A percentile compares a stretch with the other conserved stretches of the same genome.
phyloP scores from a whole-genome alignment of 2,329 filamentous ascomycete species.

The Colletotrichum lindemuthianum region DNA sequence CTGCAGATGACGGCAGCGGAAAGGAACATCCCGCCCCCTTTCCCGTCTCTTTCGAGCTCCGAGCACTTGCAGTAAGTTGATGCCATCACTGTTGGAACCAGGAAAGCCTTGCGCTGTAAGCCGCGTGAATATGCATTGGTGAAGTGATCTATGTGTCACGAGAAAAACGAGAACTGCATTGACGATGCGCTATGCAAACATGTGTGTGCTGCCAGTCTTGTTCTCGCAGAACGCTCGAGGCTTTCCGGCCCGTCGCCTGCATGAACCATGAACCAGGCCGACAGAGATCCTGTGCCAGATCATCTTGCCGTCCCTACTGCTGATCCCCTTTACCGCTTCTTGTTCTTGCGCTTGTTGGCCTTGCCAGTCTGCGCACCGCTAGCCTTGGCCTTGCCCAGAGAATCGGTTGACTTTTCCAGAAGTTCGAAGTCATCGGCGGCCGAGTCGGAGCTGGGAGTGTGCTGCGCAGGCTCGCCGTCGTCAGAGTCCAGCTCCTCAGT shows the following conservation, averaged over 20 bases:
- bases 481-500: conserved; percentile 52
- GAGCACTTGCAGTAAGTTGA: conserved; percentile 7
- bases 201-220: conserved; percentile 3
- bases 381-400: conserved; percentile 61
- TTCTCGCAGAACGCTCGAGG: background rate
- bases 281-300: no score
- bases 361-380: conserved; percentile 58
- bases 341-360: conserved; percentile 64
- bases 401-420: conserved; percentile 69
- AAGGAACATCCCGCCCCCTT: conserved; percentile 1
- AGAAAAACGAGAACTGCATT: conserved; percentile 7
- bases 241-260: background rate
- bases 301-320: no score
- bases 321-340: conserved; percentile 58
- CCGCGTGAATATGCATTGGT: conserved; percentile 26
- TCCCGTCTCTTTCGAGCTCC: background rate
- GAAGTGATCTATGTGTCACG: conserved; percentile 19
- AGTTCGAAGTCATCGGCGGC: conserved; percentile 71
- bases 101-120: background rate
- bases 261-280: background rate
- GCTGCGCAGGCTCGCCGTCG: conserved; percentile 60
- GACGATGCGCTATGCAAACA: conserved; percentile 6
- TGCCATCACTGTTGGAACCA: background rate
- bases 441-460: conserved; percentile 66
- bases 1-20: background rate